phyloP scores from a whole-genome alignment of 345 rosid species.

The Gossypium longicalyx region DNA sequence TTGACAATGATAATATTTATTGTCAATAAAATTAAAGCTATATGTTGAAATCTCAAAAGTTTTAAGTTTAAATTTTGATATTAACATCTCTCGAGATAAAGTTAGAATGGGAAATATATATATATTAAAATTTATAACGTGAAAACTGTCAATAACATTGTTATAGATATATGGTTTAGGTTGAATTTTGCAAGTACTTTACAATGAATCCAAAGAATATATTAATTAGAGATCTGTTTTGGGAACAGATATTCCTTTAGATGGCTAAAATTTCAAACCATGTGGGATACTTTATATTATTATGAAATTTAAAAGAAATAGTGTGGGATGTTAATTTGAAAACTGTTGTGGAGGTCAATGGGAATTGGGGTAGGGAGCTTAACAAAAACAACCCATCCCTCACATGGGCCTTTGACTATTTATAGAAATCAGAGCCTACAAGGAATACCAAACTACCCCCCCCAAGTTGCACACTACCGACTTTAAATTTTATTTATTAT shows the following conservation, averaged over 20 bases:
- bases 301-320: background rate
- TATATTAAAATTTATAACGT: too few species aligned
- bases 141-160: too few species aligned
- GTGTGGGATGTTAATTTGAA: background rate
- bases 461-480: background rate
- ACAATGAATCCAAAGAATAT: background rate
- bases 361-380: background rate
- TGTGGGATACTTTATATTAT: background rate
- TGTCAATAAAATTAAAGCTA: too few species aligned
- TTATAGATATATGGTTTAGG: too few species aligned
- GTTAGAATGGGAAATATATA: too few species aligned
- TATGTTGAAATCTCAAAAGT: too few species aligned
- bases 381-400: background rate
- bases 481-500: too few species aligned
- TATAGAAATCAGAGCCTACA: background rate
- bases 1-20: too few species aligned
- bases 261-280: background rate
- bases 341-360: background rate
- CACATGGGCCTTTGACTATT: background rate
- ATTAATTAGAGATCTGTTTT: background rate
- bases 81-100: too few species aligned
- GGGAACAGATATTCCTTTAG: background rate
- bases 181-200: background rate
- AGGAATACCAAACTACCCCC: background rate
- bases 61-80: too few species aligned